Evolutionary conservation across 768 basidiomycete genomes (phyloP).

Genomic region (Roridomyces roridus): DNA sequence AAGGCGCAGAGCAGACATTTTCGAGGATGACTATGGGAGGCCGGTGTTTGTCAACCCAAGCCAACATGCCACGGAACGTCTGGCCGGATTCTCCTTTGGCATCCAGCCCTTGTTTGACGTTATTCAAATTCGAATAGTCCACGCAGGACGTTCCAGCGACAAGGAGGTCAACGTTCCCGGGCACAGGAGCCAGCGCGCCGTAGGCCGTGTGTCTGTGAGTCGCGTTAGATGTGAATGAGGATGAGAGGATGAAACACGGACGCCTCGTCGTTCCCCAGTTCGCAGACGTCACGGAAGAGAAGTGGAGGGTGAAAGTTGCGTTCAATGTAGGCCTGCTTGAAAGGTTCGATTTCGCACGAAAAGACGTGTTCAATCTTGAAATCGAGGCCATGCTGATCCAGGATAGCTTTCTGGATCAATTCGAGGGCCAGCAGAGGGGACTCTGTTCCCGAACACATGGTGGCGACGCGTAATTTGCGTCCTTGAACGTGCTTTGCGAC

Average conservation of each 20-base stretch:
- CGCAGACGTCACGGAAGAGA: constrained; percentile 93
- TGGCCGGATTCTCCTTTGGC: constrained; percentile 92
- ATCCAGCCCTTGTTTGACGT: constrained; percentile 87
- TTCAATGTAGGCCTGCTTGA: constrained; percentile 98
- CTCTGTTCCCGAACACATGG: constrained; percentile 98
- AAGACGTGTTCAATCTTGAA: constrained; percentile 91
- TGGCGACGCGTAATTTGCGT: constrained; percentile 89
- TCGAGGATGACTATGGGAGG: constrained; percentile 94
- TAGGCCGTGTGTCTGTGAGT: constrained; percentile 84
- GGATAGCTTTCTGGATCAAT: constrained; percentile 78
- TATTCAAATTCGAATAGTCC: constrained; percentile 96
- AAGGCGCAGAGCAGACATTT: constrained; percentile 93
- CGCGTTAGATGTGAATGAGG: constrained; percentile 13
- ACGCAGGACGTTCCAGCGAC: constrained; percentile 97
- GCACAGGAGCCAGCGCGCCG: constrained; percentile 83
- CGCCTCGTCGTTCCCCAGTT: constrained; percentile 82
- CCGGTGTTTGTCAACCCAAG: constrained; percentile 85
- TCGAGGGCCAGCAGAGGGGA: constrained; percentile 91
- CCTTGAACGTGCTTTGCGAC: constrained; percentile 74
- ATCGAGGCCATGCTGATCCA: constrained; percentile 65
- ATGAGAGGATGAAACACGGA: constrained; percentile 31
- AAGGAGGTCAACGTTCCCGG: constrained; percentile 88
- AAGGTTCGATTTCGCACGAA: constrained; percentile 96
- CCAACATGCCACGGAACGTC: constrained; percentile 95
- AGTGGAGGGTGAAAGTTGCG: constrained; percentile 93